phyloP scores from a whole-genome alignment of 345 rosid genomes.

The Acer yangbiense region DNA sequence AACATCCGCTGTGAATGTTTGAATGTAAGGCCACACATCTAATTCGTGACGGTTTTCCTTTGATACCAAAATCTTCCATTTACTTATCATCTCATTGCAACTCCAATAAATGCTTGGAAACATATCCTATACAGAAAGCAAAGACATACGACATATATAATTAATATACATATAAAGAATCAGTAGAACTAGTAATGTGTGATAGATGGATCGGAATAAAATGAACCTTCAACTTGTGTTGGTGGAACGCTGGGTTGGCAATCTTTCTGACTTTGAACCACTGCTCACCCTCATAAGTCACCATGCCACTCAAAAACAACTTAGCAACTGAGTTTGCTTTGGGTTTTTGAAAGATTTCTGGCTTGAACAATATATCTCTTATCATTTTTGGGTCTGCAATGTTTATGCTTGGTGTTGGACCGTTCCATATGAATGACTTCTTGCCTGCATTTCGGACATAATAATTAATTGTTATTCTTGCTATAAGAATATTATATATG shows the following conservation, averaged over 20 bases:
- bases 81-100: slow-evolving; percentile 31
- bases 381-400: slow-evolving; percentile 17
- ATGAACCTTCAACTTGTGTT: not conserved
- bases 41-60: slow-evolving; percentile 24
- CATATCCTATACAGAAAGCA: slow-evolving; percentile 25
- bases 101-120: slow-evolving; percentile 26
- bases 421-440: slow-evolving; percentile 5
- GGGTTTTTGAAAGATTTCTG: not conserved
- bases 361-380: not conserved
- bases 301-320: not conserved
- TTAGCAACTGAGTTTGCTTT: not conserved
- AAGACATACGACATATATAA: not conserved
- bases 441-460: slow-evolving; percentile 12
- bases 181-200: too few relatives aligned
- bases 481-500: too few relatives aligned
- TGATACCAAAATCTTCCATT: slow-evolving; percentile 30
- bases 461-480: too few relatives aligned
- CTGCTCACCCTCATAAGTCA: not conserved
- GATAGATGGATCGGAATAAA: not conserved
- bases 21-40: slow-evolving; percentile 46
- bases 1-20: slow-evolving; percentile 39
- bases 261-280: slow-evolving; percentile 13
- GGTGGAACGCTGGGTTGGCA: slow-evolving; percentile 11
- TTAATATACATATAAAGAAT: too few relatives aligned
- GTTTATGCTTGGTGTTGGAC: slow-evolving; percentile 18